Base-by-base conservation (phyloP, 768 basidiomycete genomes). In the Podaxis pistillaris region DNA sequence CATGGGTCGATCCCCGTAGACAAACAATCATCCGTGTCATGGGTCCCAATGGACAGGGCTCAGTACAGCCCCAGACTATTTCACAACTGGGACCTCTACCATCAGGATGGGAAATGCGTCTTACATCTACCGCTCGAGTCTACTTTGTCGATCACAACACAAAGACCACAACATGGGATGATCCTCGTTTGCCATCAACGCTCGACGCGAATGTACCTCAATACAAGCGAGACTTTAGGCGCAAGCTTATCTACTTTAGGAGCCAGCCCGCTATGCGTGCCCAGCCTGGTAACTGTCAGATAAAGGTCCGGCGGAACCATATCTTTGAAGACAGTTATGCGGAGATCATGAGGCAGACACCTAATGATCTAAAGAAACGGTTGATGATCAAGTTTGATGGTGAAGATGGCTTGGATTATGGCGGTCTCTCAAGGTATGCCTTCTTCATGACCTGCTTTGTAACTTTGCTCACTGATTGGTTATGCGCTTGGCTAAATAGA, bases 91-190 rank as follows among this genome's bases (percentile, higher is more conserved):
- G 97, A 2, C 97, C 97, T 30, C 76, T 99, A 22, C 97, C 97
- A 3, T 95, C 93, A 46, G 97, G 97, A 60, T 99, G 97, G 97
- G 97, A 99, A 76, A 99, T 99, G 97, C 93, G 97, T 51, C 90
- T 99, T 57, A 99, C 97, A 5, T 90, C 93, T 3, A 98, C 97
- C 0, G 96, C 97, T 1, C 89, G 97, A 53, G 97, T 99, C 6
- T 99, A 99, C 81, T 99, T 99, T 72, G 97, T 99, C 58, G 97
- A 99, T 74, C 97, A 99, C 80, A 98, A 98, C 78, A 98, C 97
- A 60, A 98, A 98, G 86, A 99, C 97, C 36, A 99, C 97, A 33
- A 99, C 97, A 1, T 99, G 97, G 97, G 97, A 99, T 74, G 97
- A 99, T 73, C 96, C 96, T 19, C 93, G 97, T 57, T 76, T 94